A percentile compares a stretch with the other conserved stretches of the same genome.
Evolutionary conservation across 257 asterid genomes (phyloP).

Genomic region (Rehmannia glutinosa): DNA sequence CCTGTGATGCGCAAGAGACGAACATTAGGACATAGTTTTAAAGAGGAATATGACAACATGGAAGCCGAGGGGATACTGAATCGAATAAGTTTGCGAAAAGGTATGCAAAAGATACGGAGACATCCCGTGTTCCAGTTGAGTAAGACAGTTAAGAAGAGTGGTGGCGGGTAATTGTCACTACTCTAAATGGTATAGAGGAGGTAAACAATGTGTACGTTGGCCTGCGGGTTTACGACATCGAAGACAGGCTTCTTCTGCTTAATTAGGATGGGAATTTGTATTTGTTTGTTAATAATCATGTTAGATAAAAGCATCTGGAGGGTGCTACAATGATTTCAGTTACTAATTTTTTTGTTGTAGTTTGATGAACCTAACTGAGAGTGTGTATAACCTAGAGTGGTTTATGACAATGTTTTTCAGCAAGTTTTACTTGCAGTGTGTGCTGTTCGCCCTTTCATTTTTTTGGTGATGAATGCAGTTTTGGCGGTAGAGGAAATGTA

Average conservation of each 20-base stretch:
- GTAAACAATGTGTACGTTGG: too few relatives aligned
- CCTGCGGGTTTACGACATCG: too few relatives aligned
- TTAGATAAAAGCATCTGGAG: conserved; percentile 15
- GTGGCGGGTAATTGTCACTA: conserved; percentile 7
- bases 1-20: conserved; percentile 32
- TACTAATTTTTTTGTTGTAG: conserved; percentile 15
- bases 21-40: conserved; percentile 35
- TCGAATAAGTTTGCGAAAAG: conserved; percentile 40
- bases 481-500: too few relatives aligned
- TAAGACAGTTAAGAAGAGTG: conserved; percentile 42
- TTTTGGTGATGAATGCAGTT: too few relatives aligned
- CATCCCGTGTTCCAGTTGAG: conserved; percentile 67
- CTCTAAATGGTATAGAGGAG: too few relatives aligned
- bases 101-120: conserved; percentile 52
- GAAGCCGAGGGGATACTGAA: conserved; percentile 49
- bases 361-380: neutral
- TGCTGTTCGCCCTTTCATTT: too few relatives aligned
- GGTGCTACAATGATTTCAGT: neutral
- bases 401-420: too few relatives aligned
- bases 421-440: too few relatives aligned
- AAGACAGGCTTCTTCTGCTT: too few relatives aligned
- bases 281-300: conserved; percentile 19
- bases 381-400: too few relatives aligned
- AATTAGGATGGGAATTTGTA: neutral
- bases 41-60: conserved; percentile 40